Conservation (phyloP, 768 basidiomycete species). For the Pulveroboletus sp. region DNA sequence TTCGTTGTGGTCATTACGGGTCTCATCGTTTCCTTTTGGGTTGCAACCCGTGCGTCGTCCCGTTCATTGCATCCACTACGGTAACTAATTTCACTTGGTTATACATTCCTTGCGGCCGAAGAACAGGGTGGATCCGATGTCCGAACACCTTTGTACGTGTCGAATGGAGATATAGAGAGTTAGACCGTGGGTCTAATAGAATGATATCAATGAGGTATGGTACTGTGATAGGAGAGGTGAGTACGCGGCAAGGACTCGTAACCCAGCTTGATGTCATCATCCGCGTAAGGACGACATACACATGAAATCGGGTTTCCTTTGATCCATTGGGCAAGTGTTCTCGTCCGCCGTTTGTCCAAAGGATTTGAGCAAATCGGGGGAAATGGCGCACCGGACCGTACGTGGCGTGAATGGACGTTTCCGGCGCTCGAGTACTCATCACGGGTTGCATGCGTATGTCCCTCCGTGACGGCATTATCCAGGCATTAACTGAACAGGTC, state of each 20-base stretch:
- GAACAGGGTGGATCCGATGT: slow-evolving; percentile 53
- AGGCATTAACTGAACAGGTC: no score
- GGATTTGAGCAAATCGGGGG: no score
- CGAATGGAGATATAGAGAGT: slow-evolving; percentile 5
- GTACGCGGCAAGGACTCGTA: no score
- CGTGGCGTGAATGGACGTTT: no score
- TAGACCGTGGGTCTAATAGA: slow-evolving; percentile 2
- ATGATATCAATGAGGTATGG: no score
- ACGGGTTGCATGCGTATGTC: no score
- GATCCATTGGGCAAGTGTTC: background rate
- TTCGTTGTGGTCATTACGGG: slow-evolving; percentile 68
- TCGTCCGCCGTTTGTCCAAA: background rate
- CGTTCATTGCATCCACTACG: background rate
- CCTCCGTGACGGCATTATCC: no score
- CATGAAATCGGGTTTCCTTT: background rate
- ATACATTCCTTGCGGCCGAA: slow-evolving; percentile 48
- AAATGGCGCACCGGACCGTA: no score
- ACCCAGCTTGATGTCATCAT: no score
- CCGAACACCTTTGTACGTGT: slow-evolving; percentile 21
- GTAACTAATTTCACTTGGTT: no score
- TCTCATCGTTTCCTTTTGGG: slow-evolving; percentile 83
- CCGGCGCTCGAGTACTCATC: no score
- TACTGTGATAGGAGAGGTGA: background rate
- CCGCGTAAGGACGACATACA: background rate
- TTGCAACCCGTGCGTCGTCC: slow-evolving; percentile 61